Evolutionary conservation across 345 rosid species (phyloP), one percentile per base, ranked within the genome.

Genomic region (Brassica rapa): DNA sequence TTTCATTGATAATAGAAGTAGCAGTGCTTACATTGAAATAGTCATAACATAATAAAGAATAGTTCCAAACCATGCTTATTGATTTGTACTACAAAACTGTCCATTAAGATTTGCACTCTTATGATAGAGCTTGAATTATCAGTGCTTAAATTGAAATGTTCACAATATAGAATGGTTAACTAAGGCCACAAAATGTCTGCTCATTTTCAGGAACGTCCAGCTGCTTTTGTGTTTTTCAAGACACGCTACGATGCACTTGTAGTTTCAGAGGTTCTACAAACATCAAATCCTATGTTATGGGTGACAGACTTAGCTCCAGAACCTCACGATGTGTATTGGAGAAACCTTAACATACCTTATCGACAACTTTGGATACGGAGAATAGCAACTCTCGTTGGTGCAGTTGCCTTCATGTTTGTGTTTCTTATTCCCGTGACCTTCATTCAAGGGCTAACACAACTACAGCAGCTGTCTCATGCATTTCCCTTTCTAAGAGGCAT

Each of bases 211-310:
- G 98, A 94, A 85, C 81, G 87, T 77, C 81, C 97, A 60, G 89
- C 89, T 61, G 98, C 97, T 63, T 94, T 94, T 87, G 98, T 94
- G 67, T 92, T 89, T 79, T 93, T 92, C 80, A 89, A 86, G 85
- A 91, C 89, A 72, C 97, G 98, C 46, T 91, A 84, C 68, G 88
- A 91, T 80, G 94, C 98, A 59, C 84, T 82, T 49, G 80, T 91
- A 71, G 91, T 84, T 77, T 86, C 97, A 24, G 89, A 90, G 84
- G 82, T 87, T 84, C 92, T 88, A 78, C 97, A 88, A 63, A 82
- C 94, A 83, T 77, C 91, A 81, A 89, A 94, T 85, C 96, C 98
- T 33, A 92, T 94, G 98, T 71, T 85, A 79, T 94, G 98, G 98
- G 98, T 88, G 68, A 84, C 93, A 6, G 85, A 94, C 79, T 75